Evolutionary conservation across 768 basidiomycete genomes (phyloP).

Genomic region (Boletus rubropictus): DNA sequence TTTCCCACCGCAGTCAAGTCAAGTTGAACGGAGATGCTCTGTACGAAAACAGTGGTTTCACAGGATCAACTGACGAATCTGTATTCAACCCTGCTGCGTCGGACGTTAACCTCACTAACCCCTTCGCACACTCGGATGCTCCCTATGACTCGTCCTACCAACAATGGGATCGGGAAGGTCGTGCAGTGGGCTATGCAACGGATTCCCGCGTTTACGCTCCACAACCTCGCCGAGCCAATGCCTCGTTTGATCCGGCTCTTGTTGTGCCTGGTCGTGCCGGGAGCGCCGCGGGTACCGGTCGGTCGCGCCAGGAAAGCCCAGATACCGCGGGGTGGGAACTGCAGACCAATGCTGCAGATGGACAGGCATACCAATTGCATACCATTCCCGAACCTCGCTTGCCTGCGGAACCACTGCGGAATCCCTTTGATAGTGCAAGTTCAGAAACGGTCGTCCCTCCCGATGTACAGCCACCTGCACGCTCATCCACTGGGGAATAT

Average conservation of each 20-base stretch:
- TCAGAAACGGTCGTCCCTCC: slow-evolving; percentile 19
- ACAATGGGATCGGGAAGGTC: slow-evolving; percentile 48
- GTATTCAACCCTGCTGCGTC: slow-evolving; percentile 36
- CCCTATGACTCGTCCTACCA: slow-evolving; percentile 36
- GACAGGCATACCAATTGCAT: slow-evolving; percentile 22
- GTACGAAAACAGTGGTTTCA: slow-evolving; percentile 27
- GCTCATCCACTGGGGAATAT: slow-evolving; percentile 16
- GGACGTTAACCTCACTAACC: slow-evolving; percentile 37
- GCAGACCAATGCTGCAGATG: slow-evolving; percentile 23
- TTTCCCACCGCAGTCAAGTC: slow-evolving; percentile 40
- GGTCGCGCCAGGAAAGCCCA: slow-evolving; percentile 24
- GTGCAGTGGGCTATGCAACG: slow-evolving; percentile 42
- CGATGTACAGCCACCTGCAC: slow-evolving; percentile 5
- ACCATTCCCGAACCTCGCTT: slow-evolving; percentile 11
- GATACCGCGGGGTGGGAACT: slow-evolving; percentile 30
- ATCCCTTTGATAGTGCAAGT: slow-evolving; percentile 23
- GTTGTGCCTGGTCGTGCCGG: slow-evolving; percentile 7
- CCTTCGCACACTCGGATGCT: slow-evolving; percentile 24
- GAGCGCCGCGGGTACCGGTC: slow-evolving; percentile 9
- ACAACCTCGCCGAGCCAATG: slow-evolving; percentile 35
- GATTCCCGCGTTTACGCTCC: slow-evolving; percentile 49
- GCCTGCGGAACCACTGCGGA: slow-evolving; percentile 12
- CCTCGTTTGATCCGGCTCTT: slow-evolving; percentile 14
- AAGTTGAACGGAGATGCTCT: slow-evolving; percentile 38
- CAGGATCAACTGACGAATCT: slow-evolving; percentile 28